Base-by-base conservation (phyloP, 805 yeast genomes). In the Diddensiella transvaalensis region DNA sequence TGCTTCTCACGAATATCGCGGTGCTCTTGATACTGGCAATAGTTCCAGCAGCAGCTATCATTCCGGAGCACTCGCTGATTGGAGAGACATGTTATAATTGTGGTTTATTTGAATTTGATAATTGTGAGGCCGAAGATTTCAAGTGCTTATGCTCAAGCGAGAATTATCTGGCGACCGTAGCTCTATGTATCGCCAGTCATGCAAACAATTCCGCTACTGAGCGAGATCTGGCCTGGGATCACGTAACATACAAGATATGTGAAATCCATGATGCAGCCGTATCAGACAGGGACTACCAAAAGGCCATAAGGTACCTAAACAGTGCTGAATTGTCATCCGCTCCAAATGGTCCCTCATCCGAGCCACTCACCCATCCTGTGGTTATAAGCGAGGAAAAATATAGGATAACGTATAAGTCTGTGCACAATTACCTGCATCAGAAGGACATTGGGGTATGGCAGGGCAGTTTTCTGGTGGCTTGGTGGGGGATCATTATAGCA, bases 141-240 rank as follows among this genome's bases (percentile, higher is more conserved):
- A 51, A 41, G n/a, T 66, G 70, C 42, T 59, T 61, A 5, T 67
- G 71, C 49, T 41, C 46, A 5, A 53, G 54, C 47, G 21, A 50
- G 3, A 49, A 52, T 19, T 66, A 48, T 38, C 58, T 65, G 2
- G 64, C 61, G 4, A 54, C 69, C 1, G 68, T 66, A 0, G 64
- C 62, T 11, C 49, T 48, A n/a, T 66, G 70, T 40, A 62, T 66
- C 2, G 47, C 50, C 4, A 43, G 52, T 2, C 54, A 62, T 40
- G 45, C 66, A 2, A 44, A 51, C 8, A 37, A 24, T 37, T 52
- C 54, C 19, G 51, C 64, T 1, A 48, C 56, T 2, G 40, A 41
- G 3, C 49, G 58, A 47, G 68, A 64, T 29, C 44, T 42, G 11
- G 68, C 67, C 1, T 66, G 65, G 61, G 65, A 64, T 42, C 61